Evolutionary conservation across 176 grass and related monocot species (phyloP), one percentile per base, ranked within the genome.

Genomic region (Chloris gayana): DNA sequence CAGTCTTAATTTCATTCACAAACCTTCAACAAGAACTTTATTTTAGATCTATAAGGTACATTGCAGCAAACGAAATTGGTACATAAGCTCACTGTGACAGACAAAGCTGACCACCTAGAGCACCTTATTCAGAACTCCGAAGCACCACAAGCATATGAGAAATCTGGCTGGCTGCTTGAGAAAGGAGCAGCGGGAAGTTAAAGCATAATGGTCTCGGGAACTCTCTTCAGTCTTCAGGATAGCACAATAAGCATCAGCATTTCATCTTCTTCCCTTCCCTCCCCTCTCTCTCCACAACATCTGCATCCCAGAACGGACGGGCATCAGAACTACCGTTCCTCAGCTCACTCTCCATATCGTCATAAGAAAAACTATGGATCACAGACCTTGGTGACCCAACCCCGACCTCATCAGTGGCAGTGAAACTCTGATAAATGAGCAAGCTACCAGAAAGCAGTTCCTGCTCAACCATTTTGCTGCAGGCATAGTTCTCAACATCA

Each of bases 341-440:
- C 0, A 14, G 27, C 27, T 0, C 18, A 18, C 5, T 47, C 30
- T 85, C 77, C 65, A 11, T 18, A 22, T 19, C 19, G 11, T 82
- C 72, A 27, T 34, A 13, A 30, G 15, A 49, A 13, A 66, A 69
- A 69, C 69, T 68, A 53, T 73, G 79, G 34, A 90, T 63, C 4
- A 90, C 74, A 34, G 83, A 83, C 9, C 61, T 78, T 1, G 88
- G 83, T 4, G 79, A 83, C 0, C 33, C 50, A 13, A 14, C 8
- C 1, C 25, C 0, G 1, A 10, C 15, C 35, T 44, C 47, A 2
- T 19, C 46, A 7, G 60, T 53, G 70, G 74, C 61, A 46, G 74
- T 65, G 69, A 90, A 90, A 74, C 67, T 78, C 73, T 90, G 88
- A 77, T 90, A 86, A 21, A 90, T 79, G 17, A 86, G 64, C 79